These are phyloP conservation scores for Kwoniella heveanensis DNA, from an alignment of 768 basidiomycete species.

Conservation along the genomic window DNA sequence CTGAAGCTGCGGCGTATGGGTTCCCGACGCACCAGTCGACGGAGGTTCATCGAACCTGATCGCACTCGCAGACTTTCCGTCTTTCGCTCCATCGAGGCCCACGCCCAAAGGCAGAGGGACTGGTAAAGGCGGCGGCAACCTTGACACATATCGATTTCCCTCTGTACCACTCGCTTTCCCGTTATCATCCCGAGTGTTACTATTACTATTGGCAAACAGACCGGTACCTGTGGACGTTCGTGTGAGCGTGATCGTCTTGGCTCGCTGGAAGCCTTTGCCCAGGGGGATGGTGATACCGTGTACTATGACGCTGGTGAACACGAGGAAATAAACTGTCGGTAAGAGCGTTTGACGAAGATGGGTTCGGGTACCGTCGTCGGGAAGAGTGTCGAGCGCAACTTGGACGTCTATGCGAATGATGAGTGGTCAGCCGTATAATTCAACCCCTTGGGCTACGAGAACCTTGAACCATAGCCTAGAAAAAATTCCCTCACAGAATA, in stretches of 20 bases:
- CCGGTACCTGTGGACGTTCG: conserved; percentile 18
- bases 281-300: conserved; percentile 58
- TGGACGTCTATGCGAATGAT: conserved; percentile 55
- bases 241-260: conserved; percentile 38
- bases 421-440: too few relatives aligned
- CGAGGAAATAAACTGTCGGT: conserved; percentile 57
- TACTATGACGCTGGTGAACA: conserved; percentile 55
- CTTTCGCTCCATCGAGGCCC: neutral
- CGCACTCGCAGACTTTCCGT: neutral
- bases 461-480: too few relatives aligned
- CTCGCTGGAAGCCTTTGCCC: conserved; percentile 49
- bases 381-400: conserved; percentile 53
- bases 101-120: neutral
- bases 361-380: conserved; percentile 47
- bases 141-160: conserved; percentile 11
- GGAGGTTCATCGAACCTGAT: conserved; percentile 9
- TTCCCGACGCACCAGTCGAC: neutral
- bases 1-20: neutral
- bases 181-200: neutral
- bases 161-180: neutral
- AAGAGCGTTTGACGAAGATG: conserved; percentile 37
- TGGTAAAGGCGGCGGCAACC: conserved; percentile 27
- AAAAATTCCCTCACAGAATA: conserved; percentile 19
- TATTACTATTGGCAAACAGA: too few relatives aligned
- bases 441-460: too few relatives aligned